Percentiles rank a stretch among this genome's conserved stretches.
Conservation (phyloP, 805 yeast species). For the Candida alai region DNA sequence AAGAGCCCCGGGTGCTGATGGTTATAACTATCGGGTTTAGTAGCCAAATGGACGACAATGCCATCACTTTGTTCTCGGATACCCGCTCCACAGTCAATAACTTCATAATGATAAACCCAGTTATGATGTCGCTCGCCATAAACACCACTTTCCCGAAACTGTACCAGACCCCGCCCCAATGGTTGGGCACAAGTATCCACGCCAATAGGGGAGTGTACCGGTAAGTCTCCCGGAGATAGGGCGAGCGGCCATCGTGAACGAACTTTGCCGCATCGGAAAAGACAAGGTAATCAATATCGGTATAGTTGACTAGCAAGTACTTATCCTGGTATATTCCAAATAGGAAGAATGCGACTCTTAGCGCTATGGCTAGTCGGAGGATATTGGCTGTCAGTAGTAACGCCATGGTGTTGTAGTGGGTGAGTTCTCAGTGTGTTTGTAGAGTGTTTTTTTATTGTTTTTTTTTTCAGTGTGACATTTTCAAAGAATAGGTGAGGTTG, state of each 20-base stretch:
- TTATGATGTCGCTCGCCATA: slow-evolving; percentile 70
- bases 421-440: no score
- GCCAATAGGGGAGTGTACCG: slow-evolving; percentile 89
- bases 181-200: slow-evolving; percentile 76
- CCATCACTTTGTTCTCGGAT: slow-evolving; percentile 25
- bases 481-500: no score
- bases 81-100: slow-evolving; percentile 25
- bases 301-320: slow-evolving; percentile 74
- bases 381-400: no score
- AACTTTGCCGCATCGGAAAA: slow-evolving; percentile 88
- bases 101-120: slow-evolving; percentile 57
- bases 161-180: slow-evolving; percentile 35
- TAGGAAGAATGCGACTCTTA: slow-evolving; percentile 60
- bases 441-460: no score
- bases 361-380: no score
- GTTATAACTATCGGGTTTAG: slow-evolving; percentile 94
- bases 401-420: slow-evolving; percentile 1
- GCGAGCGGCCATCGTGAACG: slow-evolving; percentile 58
- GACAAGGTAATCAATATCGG: slow-evolving; percentile 92
- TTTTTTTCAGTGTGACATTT: no score
- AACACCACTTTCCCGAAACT: slow-evolving; percentile 80
- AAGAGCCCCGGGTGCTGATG: slow-evolving; percentile 88
- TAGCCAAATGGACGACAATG: slow-evolving; percentile 69
- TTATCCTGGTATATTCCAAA: slow-evolving; percentile 89
- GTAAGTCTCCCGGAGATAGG: slow-evolving; percentile 83